phyloP scores from a whole-genome alignment of 1,284 basidiomycete genomes.

The Pisolithus thermaeus region DNA sequence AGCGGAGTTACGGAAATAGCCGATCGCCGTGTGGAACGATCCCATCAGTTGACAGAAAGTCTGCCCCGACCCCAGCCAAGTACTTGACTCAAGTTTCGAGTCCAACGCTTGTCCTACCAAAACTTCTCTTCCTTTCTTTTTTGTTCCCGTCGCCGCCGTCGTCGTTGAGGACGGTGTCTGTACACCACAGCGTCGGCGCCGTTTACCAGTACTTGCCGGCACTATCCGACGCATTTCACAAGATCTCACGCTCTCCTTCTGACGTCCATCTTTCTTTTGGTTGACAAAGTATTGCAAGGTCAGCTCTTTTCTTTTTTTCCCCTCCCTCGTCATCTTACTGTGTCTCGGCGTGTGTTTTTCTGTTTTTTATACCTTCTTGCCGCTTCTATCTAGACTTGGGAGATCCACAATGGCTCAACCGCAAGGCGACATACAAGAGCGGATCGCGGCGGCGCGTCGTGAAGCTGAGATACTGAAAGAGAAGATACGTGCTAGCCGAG shows the following conservation, averaged over 20 bases:
- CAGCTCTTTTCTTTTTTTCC: conserved; percentile 17
- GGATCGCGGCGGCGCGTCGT: conserved; percentile 92
- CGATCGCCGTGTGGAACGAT: conserved; percentile 10
- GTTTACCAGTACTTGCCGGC: conserved; percentile 9
- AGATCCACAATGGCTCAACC: conserved; percentile 60
- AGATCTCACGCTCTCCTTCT: conserved; percentile 23
- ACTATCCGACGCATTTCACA: conserved; percentile 8
- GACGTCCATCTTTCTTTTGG: conserved; percentile 17
- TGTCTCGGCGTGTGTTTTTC: background rate
- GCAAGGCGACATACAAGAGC: conserved; percentile 85
- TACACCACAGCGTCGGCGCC: conserved; percentile 5
- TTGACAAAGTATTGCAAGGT: conserved; percentile 23
- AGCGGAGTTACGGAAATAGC: conserved; percentile 28
- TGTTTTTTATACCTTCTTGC: background rate
- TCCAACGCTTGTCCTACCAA: conserved; percentile 13
- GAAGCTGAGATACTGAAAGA: conserved; percentile 97
- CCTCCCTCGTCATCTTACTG: background rate
- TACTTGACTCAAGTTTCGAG: conserved; percentile 1
- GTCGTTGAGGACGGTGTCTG: conserved; percentile 9
- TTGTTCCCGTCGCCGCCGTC: conserved; percentile 6
- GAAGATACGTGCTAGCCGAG: conserved; percentile 92
- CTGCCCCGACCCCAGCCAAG: background rate
- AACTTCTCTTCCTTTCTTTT: conserved; percentile 7
- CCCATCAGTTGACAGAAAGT: no score
- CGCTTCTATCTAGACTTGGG: background rate